Percentiles rank a stretch among this genome's conserved stretches.
phyloP scores from a whole-genome alignment of 129 eudicot genomes.

The Tagetes patula region DNA sequence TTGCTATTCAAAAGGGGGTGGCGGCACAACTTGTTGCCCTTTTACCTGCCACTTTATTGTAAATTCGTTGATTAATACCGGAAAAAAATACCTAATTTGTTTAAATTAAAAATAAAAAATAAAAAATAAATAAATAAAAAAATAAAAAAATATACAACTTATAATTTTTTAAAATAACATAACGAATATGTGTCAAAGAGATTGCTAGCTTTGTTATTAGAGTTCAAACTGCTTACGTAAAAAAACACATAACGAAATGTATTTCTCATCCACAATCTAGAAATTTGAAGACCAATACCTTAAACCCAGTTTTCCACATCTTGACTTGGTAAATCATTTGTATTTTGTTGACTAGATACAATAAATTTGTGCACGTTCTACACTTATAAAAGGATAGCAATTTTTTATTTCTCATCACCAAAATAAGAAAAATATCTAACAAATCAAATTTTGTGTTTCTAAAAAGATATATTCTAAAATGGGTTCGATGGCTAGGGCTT shows the following conservation, averaged over 20 bases:
- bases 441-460: background rate
- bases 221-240: no score
- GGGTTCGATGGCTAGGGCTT: constrained; percentile 26
- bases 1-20: no score
- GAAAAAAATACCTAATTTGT: no score
- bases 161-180: no score
- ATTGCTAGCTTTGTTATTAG: no score
- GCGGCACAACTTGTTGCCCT: no score
- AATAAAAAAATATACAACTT: no score
- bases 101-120: no score
- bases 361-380: background rate
- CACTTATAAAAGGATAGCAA: constrained; percentile 21
- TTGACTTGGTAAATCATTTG: background rate
- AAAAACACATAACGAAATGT: background rate
- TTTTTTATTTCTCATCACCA: constrained; percentile 5
- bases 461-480: constrained; percentile 11
- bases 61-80: no score
- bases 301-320: background rate
- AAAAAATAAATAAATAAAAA: no score
- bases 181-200: no score
- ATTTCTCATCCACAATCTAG: background rate
- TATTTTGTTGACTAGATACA: background rate
- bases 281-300: background rate
- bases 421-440: background rate
- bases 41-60: no score